Evolutionary conservation across 768 basidiomycete species (phyloP), one percentile per base, ranked within the genome.

Genomic region (Psilocybe cubensis): DNA sequence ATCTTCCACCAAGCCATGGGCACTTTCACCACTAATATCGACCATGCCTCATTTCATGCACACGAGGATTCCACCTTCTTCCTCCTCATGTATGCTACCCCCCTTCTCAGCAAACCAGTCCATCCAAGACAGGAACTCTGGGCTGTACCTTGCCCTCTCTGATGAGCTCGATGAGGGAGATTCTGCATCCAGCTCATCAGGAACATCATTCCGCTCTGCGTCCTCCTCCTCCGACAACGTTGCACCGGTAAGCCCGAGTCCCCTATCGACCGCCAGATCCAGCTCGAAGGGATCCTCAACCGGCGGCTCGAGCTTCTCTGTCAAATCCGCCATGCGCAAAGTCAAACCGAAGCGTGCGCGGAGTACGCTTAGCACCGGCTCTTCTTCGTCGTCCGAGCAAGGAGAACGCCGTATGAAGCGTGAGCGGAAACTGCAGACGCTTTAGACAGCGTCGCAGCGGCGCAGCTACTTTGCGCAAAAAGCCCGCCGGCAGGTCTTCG

Each of bases 1-100:
- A 6, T 91, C 87, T 7, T 75, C 79, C 17, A 76, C 80, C 2
- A 90, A 89, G 66, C 96, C 96, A 7, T 98, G 95, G 95, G 96
- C 95, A 0, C 78, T 94, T 28, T 93, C 92, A 0, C 92, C 92
- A 0, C 72, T 93, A 41, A 79, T 94, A 5, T 74, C 89, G 1
- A 93, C 92, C 0, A 93, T 94, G 89, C 91, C 92, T 0, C 79
- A 92, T 69, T 80, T 94, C 57, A 67, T 70, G 24, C 87, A 92
- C 64, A 74, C 71, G 51, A 81, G 77, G 3, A 52, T 48, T 12
- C 29, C 35, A 38, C 25, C 49, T 40, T 42, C 25, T 14, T 41
- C 60, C 14, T 68, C 69, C 9, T 31, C 45, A 24, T 33, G 31
- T 41, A n/a, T 7, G 7, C 9, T 31, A 47, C 65, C 69, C 3